Percentiles rank a stretch among this genome's conserved stretches.
These are phyloP conservation scores for Neopestalotiopsis sp. DNA, from an alignment of 2,329 filamentous ascomycete species.

Conservation along the genomic window DNA sequence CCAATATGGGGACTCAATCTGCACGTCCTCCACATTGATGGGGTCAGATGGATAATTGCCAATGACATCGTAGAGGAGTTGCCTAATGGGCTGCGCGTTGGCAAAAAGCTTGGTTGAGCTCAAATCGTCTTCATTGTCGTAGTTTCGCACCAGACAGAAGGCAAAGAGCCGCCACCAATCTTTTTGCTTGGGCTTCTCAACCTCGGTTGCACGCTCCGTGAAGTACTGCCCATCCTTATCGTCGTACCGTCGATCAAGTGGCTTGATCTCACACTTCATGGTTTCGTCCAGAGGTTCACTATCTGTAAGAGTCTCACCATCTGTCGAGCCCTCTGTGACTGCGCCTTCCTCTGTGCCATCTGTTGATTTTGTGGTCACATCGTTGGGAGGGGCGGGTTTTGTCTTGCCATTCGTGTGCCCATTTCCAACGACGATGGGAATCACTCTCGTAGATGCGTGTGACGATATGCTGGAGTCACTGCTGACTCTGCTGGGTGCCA, in stretches of 20 bases:
- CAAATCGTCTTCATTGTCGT: constrained; percentile 25
- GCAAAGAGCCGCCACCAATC: constrained; percentile 37
- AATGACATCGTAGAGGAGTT: constrained; percentile 34
- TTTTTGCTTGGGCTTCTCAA: constrained; percentile 26
- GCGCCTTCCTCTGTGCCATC: background rate
- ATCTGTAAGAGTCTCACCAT: background rate
- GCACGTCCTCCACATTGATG: constrained; percentile 28
- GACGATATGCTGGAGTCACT: background rate
- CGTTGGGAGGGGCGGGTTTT: background rate
- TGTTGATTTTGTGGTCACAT: background rate
- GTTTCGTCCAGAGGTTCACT: constrained; percentile 4
- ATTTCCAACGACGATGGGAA: background rate
- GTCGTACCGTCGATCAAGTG: constrained; percentile 32
- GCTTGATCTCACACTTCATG: constrained; percentile 37
- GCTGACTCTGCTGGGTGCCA: background rate
- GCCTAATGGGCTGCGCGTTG: constrained; percentile 33
- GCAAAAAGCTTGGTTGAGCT: constrained; percentile 33
- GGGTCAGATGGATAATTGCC: constrained; percentile 28
- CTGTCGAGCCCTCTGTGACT: constrained; percentile 5
- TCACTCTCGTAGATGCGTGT: background rate
- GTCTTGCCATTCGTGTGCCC: background rate
- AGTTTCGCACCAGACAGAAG: constrained; percentile 34
- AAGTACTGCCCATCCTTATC: constrained; percentile 33
- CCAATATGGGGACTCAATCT: constrained; percentile 30
- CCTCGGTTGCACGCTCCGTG: constrained; percentile 30